Percentiles rank a stretch among this genome's conserved stretches.
phyloP scores from a whole-genome alignment of 805 yeast species.

The Saturnispora quitensis region DNA sequence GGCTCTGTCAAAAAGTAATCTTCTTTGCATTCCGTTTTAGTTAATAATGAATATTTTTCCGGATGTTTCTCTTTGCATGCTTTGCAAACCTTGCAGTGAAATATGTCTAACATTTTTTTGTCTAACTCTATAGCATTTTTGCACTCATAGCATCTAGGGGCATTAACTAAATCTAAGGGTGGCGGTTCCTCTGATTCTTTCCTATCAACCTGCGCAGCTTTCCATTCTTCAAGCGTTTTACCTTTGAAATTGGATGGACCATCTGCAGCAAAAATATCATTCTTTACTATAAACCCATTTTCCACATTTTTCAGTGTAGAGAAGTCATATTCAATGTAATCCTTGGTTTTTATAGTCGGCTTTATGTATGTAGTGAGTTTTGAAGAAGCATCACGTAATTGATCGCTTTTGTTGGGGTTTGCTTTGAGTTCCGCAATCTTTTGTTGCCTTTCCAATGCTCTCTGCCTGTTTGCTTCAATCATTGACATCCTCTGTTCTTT shows the following conservation, averaged over 20 bases:
- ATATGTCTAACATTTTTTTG: constrained; percentile 57
- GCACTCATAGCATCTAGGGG: constrained; percentile 83
- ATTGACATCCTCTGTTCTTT: constrained; percentile 25
- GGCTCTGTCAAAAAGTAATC: constrained; percentile 93
- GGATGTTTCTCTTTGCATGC: constrained; percentile 65
- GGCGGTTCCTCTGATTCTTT: constrained; percentile 32
- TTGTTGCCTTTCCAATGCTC: constrained; percentile 36
- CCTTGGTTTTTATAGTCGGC: constrained; percentile 48
- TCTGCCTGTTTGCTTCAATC: constrained; percentile 44
- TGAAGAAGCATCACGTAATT: background rate
- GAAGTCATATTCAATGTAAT: constrained; percentile 78
- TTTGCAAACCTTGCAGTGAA: constrained; percentile 69
- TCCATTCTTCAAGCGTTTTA: constrained; percentile 46
- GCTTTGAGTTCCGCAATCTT: constrained; percentile 9
- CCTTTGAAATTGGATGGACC: constrained; percentile 14
- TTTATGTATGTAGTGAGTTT: constrained; percentile 19
- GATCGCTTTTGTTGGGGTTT: background rate
- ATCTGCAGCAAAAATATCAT: background rate
- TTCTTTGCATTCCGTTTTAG: constrained; percentile 91
- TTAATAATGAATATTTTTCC: constrained; percentile 80
- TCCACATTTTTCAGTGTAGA: constrained; percentile 80
- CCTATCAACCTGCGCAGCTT: constrained; percentile 35
- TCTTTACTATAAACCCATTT: constrained; percentile 66
- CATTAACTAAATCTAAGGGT: constrained; percentile 59
- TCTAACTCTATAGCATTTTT: constrained; percentile 66